Conservation (phyloP, 2,329 filamentous ascomycete genomes). For the Colletotrichum chlorophyti region DNA sequence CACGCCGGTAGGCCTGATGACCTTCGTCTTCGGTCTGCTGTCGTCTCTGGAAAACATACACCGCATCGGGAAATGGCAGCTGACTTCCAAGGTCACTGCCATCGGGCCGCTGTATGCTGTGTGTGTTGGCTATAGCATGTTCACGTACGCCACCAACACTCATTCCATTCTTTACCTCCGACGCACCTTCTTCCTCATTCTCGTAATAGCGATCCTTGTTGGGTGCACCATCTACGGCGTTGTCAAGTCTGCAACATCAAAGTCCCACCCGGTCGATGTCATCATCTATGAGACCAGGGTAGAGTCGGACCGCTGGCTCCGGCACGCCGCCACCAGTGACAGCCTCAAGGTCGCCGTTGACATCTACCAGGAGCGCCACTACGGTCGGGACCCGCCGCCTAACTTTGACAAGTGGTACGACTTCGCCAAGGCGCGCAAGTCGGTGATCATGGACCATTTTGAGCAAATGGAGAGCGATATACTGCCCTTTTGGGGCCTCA, state of each 20-base stretch:
- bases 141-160: slow-evolving; percentile 51
- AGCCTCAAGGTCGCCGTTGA: slow-evolving; percentile 53
- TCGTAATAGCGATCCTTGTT: slow-evolving; percentile 46
- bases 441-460: slow-evolving; percentile 80
- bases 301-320: slow-evolving; percentile 56
- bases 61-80: slow-evolving; percentile 52
- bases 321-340: slow-evolving; percentile 53
- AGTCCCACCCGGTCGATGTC: slow-evolving; percentile 54
- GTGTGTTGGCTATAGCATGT: slow-evolving; percentile 48
- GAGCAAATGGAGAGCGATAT: slow-evolving; percentile 79
- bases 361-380: slow-evolving; percentile 58
- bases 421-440: slow-evolving; percentile 72
- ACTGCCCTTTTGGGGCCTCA: slow-evolving; percentile 78
- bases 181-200: slow-evolving; percentile 46
- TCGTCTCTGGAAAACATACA: slow-evolving; percentile 44
- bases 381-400: slow-evolving; percentile 76
- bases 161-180: slow-evolving; percentile 50
- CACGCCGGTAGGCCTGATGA: slow-evolving; percentile 48
- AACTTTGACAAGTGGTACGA: slow-evolving; percentile 87
- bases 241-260: slow-evolving; percentile 35
- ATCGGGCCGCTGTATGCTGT: slow-evolving; percentile 48
- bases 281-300: slow-evolving; percentile 57
- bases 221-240: slow-evolving; percentile 44
- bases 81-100: slow-evolving; percentile 43
- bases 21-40: slow-evolving; percentile 49